Base-by-base conservation (phyloP, 2,329 filamentous ascomycete genomes). In the Diaporthe citri region DNA sequence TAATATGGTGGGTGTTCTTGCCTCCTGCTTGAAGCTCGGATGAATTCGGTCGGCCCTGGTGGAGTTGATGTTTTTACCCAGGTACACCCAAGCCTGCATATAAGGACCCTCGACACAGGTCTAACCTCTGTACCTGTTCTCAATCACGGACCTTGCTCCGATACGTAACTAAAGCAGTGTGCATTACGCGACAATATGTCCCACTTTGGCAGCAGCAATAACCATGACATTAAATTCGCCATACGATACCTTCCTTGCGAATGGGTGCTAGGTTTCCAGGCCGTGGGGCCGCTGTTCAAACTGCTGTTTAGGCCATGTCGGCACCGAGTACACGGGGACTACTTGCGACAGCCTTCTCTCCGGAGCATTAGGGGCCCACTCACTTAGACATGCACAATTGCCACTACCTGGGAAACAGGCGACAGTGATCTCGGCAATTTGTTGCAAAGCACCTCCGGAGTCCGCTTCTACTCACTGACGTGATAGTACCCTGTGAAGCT, bases 301-400 rank as follows among this genome's bases (percentile, higher is more conserved):
- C 9, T n/a, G 41, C 20, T 34, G 60, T n/a, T 34, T 34, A 66
- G 43, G 60, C n/a, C 60, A 13, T 51, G 28, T n/a, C 20, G 60
- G 43, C 43, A 66, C 60, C 60, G 60, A 66, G 60, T 66, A 66
- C 25, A 51, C 20, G 20, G 17, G 60, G 20, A 34, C 60, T 64
- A 64, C 39, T 64, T 64, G 59, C 59, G 59, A 46, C 59, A 64
- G 25, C 15, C 6, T 31, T 64, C 17, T 46, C 34, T 22, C 2
- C 39, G 31, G 39, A 46, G 39, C 17, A 31, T 46, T 31, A 28
- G 9, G 39, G 39, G 15, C 15, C 39, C 17, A 43, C n/a, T 64
- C 9, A 60, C 57, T 41, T 10, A 41, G 57, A 41, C n/a, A 41
- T 28, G 57, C 36, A 60, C 36, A 43, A 41, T 28, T 25, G 57